These are phyloP conservation scores for Globisporangium recalcitrans DNA, from an alignment of 352 stramenopile species.

Conservation along the genomic window DNA sequence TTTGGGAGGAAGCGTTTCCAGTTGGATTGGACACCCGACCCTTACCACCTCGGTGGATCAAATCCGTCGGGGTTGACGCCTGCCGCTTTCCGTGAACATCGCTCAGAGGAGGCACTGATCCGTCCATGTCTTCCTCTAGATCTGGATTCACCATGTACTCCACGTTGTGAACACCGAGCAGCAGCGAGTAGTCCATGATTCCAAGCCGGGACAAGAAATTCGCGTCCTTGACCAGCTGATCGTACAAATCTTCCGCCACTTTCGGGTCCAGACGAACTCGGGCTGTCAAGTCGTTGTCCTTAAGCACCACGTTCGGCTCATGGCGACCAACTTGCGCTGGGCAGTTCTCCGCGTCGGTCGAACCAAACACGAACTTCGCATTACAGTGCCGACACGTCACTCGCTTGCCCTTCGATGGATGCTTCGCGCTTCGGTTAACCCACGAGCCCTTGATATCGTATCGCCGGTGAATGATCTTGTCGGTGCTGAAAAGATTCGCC, in stretches of 20 bases:
- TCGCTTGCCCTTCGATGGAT: conserved; percentile 79
- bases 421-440: conserved; percentile 85
- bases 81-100: conserved; percentile 7
- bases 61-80: conserved; percentile 23
- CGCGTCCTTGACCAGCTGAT: conserved; percentile 82
- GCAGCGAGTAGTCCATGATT: conserved; percentile 91
- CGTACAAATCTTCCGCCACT: conserved; percentile 76
- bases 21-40: conserved; percentile 16
- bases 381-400: conserved; percentile 87
- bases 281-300: conserved; percentile 85
- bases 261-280: conserved; percentile 73
- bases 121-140: conserved; percentile 39
- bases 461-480: conserved; percentile 78
- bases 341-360: conserved; percentile 74
- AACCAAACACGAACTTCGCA: conserved; percentile 82
- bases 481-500: conserved; percentile 82
- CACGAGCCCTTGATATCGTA: conserved; percentile 89
- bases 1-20: conserved; percentile 17
- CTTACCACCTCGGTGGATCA: conserved; percentile 28
- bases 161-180: conserved; percentile 87
- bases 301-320: conserved; percentile 83
- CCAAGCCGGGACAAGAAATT: conserved; percentile 79
- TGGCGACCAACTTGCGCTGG: conserved; percentile 70
- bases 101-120: not conserved
- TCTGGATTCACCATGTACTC: conserved; percentile 86